phyloP scores from a whole-genome alignment of 768 basidiomycete genomes.

The Tylopilus rubrobrunneus region DNA sequence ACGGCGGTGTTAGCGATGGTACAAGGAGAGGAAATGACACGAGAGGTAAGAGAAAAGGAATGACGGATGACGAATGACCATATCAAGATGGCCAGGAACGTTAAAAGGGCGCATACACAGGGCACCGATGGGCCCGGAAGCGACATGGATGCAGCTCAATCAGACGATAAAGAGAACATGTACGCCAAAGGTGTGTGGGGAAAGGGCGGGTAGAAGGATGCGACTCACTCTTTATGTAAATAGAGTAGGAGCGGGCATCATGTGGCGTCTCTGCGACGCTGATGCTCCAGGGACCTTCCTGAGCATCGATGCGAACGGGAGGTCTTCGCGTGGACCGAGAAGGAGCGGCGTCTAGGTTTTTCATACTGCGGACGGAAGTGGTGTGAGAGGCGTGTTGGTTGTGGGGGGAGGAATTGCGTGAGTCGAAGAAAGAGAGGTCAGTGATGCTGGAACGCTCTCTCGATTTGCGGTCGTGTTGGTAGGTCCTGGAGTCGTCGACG shows the following conservation, averaged over 20 bases:
- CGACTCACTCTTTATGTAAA: slow-evolving; percentile 86
- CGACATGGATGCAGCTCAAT: slow-evolving; percentile 20
- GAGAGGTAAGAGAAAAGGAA: slow-evolving; percentile 13
- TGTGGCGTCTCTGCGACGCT: slow-evolving; percentile 84
- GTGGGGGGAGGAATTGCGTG: slow-evolving; percentile 30
- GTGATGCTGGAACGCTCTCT: slow-evolving; percentile 37
- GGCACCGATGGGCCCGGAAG: slow-evolving; percentile 27
- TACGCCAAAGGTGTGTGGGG: slow-evolving; percentile 13
- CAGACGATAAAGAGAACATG: slow-evolving; percentile 17
- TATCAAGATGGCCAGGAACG: slow-evolving; percentile 13
- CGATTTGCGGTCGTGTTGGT: slow-evolving; percentile 34
- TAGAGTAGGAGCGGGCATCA: slow-evolving; percentile 62
- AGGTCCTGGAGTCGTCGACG: slow-evolving; percentile 41
- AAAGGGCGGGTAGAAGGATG: slow-evolving; percentile 22
- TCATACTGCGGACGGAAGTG: slow-evolving; percentile 38
- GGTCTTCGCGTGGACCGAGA: slow-evolving; percentile 42
- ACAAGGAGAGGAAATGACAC: slow-evolving; percentile 16
- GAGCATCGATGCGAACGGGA: slow-evolving; percentile 61
- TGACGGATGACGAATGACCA: slow-evolving; percentile 10
- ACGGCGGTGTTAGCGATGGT: slow-evolving; percentile 28
- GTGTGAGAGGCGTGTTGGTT: slow-evolving; percentile 30
- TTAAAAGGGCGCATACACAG: slow-evolving; percentile 16
- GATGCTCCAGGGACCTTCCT: slow-evolving; percentile 84
- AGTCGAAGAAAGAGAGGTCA: slow-evolving; percentile 41
- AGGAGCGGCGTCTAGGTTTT: slow-evolving; percentile 40